phyloP scores from a whole-genome alignment of 2,329 filamentous ascomycete genomes.

The Ophiostoma australiae region DNA sequence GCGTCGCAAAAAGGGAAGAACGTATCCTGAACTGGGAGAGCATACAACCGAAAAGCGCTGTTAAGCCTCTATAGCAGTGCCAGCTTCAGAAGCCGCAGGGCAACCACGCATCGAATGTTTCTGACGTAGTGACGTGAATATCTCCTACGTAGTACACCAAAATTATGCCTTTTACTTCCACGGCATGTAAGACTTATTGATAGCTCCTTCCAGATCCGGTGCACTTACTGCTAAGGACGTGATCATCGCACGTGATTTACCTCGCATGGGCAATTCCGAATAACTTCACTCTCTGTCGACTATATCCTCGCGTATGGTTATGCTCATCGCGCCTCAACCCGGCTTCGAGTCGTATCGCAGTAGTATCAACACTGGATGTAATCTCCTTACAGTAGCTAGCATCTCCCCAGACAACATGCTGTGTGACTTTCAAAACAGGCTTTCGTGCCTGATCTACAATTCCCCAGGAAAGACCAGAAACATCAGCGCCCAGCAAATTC shows the following conservation, averaged over 20 bases:
- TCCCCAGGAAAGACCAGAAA: conserved; percentile 8
- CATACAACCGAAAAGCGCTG: background rate
- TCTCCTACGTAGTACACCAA: background rate
- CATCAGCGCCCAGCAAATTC: background rate
- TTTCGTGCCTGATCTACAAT: conserved; percentile 5
- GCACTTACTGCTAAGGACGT: background rate
- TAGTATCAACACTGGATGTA: background rate
- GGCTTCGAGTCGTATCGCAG: background rate
- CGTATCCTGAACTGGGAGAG: background rate
- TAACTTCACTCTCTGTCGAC: background rate
- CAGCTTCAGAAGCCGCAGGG: background rate
- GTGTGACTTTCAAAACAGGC: conserved; percentile 19
- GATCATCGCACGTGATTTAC: background rate
- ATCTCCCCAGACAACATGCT: conserved; percentile 11
- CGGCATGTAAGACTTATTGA: background rate
- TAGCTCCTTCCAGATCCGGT: background rate
- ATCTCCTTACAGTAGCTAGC: background rate
- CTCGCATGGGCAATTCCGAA: background rate
- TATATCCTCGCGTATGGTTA: background rate
- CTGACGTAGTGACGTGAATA: background rate
- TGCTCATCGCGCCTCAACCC: background rate
- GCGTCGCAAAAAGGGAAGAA: background rate
- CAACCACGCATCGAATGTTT: background rate
- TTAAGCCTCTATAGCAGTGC: background rate
- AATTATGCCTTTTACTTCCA: background rate